A percentile compares a stretch with the other conserved stretches of the same genome.
These are phyloP conservation scores for Diaporthe australafricana DNA, from an alignment of 2,329 filamentous ascomycete genomes.

Conservation along the genomic window DNA sequence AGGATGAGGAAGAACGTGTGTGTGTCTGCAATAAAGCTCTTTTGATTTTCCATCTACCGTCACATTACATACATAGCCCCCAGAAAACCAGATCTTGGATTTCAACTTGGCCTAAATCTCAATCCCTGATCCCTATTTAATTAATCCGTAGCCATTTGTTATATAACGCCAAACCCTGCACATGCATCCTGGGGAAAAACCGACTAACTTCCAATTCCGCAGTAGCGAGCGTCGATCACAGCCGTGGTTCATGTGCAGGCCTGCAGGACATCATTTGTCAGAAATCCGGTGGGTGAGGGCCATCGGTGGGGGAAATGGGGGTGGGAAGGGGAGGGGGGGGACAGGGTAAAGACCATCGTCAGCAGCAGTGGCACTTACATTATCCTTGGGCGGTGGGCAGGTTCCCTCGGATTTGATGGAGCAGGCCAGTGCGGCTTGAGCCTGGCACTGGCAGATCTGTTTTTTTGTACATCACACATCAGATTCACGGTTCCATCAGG, in stretches of 20 bases:
- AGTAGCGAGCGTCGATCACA: constrained; percentile 8
- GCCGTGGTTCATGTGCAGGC: constrained; percentile 1
- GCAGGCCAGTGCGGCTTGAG: constrained; percentile 37
- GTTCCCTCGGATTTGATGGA: constrained; percentile 38
- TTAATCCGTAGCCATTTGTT: constrained; percentile 5
- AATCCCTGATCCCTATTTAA: constrained; percentile 3
- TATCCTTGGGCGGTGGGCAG: constrained; percentile 37
- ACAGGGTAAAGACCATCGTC: neutral
- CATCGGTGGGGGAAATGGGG: too few relatives aligned
- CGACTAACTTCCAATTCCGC: neutral
- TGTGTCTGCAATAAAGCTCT: neutral
- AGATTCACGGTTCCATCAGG: neutral
- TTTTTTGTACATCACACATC: neutral
- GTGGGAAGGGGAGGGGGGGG: neutral
- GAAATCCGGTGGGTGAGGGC: neutral
- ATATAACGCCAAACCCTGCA: constrained; percentile 21
- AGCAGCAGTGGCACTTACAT: constrained; percentile 34
- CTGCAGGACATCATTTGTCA: constrained; percentile 8
- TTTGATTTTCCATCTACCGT: constrained; percentile 11
- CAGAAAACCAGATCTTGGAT: constrained; percentile 8
- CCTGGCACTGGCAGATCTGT: constrained; percentile 41
- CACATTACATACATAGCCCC: neutral
- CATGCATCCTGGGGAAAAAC: neutral
- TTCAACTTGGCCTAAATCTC: neutral
- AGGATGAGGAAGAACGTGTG: too few relatives aligned